These are phyloP conservation scores for Yamadazyma friedrichii DNA, from an alignment of 1,139 yeast genomes.

Conservation along the genomic window DNA sequence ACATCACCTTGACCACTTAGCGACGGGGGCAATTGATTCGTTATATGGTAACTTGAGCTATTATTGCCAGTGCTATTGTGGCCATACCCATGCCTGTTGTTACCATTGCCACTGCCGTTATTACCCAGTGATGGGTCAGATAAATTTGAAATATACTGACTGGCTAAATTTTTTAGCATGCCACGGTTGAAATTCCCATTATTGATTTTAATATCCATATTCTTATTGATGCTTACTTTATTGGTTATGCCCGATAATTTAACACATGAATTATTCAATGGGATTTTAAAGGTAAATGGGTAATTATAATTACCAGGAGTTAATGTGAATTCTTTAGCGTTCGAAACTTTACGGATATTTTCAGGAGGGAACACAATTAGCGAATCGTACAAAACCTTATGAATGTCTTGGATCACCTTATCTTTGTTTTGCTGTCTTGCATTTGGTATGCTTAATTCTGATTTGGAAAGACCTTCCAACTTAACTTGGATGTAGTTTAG, in stretches of 20 bases:
- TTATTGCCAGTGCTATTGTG: not conserved
- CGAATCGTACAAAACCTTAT: constrained; percentile 56
- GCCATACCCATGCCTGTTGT: no score
- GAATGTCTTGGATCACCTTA: constrained; percentile 41
- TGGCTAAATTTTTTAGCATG: constrained; percentile 23
- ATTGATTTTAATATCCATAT: constrained; percentile 31
- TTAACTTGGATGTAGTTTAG: constrained; percentile 56
- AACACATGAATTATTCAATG: constrained; percentile 49
- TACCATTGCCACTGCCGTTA: not conserved
- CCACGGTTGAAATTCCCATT: constrained; percentile 32
- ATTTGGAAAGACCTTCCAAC: constrained; percentile 53
- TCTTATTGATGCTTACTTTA: constrained; percentile 33
- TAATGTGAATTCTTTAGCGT: constrained; percentile 54
- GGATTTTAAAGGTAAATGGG: constrained; percentile 57
- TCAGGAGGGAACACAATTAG: constrained; percentile 60
- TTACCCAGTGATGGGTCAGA: constrained; percentile 1
- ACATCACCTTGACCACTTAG: constrained; percentile 42
- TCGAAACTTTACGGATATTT: constrained; percentile 47
- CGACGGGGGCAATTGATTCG: constrained; percentile 56
- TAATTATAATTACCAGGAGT: constrained; percentile 60
- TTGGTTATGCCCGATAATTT: constrained; percentile 43
- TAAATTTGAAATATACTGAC: constrained; percentile 12
- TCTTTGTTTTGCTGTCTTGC: constrained; percentile 20
- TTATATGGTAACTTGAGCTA: constrained; percentile 32
- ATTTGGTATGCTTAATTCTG: constrained; percentile 33